These are phyloP conservation scores for Pisolithus marmoratus DNA, from an alignment of 768 basidiomycete genomes.

Conservation along the genomic window DNA sequence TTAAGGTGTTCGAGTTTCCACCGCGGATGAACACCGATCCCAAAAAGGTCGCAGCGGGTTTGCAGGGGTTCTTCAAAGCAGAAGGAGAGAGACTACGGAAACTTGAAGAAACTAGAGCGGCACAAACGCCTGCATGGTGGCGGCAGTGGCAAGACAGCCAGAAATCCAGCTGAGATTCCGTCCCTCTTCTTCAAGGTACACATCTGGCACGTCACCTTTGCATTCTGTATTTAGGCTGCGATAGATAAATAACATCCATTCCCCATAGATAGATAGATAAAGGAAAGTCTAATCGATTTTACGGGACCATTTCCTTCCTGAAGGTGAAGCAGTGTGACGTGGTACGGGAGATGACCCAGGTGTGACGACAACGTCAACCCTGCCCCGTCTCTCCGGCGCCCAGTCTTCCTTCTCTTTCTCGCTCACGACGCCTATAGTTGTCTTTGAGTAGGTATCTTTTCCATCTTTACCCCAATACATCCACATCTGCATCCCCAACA, in stretches of 20 bases:
- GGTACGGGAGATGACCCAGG: constrained; percentile 35
- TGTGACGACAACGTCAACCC: constrained; percentile 40
- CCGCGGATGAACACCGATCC: constrained; percentile 8
- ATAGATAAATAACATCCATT: constrained; percentile 16
- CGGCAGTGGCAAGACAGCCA: constrained; percentile 23
- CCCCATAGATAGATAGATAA: constrained; percentile 10
- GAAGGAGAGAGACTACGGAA: constrained; percentile 15
- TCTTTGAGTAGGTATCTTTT: constrained; percentile 21
- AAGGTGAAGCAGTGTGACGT: constrained; percentile 38
- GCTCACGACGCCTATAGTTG: constrained; percentile 12
- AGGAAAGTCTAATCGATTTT: constrained; percentile 55
- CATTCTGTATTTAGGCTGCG: background rate
- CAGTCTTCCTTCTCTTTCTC: constrained; percentile 25
- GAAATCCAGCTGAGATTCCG: constrained; percentile 1
- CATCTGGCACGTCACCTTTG: background rate
- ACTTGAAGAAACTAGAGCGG: constrained; percentile 20
- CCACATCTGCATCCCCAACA: constrained; percentile 84
- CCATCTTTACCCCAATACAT: constrained; percentile 68
- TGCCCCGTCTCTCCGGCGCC: constrained; percentile 19
- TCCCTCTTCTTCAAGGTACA: background rate
- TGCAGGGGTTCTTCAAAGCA: constrained; percentile 22
- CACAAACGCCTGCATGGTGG: constrained; percentile 25
- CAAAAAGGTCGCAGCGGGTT: constrained; percentile 12
- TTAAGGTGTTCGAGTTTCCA: constrained; percentile 5
- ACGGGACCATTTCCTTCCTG: constrained; percentile 64